These are phyloP conservation scores for Metschnikowia similis DNA, from an alignment of 805 yeast genomes.

Conservation along the genomic window DNA sequence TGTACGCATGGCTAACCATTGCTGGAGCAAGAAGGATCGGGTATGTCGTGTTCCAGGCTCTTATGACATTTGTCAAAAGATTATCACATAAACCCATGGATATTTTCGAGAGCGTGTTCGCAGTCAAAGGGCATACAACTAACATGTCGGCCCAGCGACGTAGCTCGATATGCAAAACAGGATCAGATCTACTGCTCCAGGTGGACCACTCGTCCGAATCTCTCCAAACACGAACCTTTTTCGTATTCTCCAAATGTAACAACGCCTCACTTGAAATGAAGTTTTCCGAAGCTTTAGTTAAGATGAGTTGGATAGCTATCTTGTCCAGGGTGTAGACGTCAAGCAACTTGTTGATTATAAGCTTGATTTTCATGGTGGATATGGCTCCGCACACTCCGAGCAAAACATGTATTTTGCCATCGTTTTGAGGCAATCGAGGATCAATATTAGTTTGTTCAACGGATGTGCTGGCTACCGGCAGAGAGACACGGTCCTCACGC, in stretches of 20 bases:
- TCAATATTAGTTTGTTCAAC: conserved; percentile 51
- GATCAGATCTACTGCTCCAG: conserved; percentile 82
- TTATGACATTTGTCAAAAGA: conserved; percentile 77
- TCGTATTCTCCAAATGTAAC: conserved; percentile 31
- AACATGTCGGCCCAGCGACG: conserved; percentile 96
- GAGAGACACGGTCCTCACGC: conserved; percentile 14
- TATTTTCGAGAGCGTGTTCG: conserved; percentile 86
- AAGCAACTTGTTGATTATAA: conserved; percentile 48
- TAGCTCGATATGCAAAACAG: conserved; percentile 89
- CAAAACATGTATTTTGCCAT: conserved; percentile 52
- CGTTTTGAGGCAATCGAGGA: conserved; percentile 58
- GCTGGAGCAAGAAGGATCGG: conserved; percentile 93
- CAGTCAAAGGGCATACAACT: conserved; percentile 90
- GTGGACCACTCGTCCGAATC: conserved; percentile 60
- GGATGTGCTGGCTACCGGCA: conserved; percentile 12
- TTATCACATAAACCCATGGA: conserved; percentile 92
- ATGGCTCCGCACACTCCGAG: conserved; percentile 59
- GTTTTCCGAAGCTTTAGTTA: conserved; percentile 51
- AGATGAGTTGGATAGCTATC: conserved; percentile 50
- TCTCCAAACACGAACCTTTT: conserved; percentile 50
- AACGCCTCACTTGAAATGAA: conserved; percentile 47
- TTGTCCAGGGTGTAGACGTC: conserved; percentile 50
- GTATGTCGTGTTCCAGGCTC: conserved; percentile 93
- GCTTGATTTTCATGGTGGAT: conserved; percentile 47
- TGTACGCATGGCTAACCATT: conserved; percentile 90